Conservation (phyloP, 495 filamentous ascomycete genomes). For the Podospora anserina region DNA sequence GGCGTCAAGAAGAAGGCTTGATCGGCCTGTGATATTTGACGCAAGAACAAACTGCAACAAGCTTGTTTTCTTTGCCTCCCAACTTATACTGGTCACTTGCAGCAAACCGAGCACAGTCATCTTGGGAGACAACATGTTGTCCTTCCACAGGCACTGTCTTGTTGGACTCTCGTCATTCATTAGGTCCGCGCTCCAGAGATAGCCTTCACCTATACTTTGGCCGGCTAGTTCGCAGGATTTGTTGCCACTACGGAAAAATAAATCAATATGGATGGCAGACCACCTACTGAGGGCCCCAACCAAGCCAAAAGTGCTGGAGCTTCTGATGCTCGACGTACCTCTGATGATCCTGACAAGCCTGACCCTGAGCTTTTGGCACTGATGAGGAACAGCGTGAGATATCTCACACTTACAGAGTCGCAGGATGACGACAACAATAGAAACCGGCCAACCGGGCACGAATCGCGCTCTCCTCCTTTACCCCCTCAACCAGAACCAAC, state of each 20-base stretch:
- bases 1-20: constrained; percentile 35
- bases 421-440: neutral
- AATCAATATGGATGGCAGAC: neutral
- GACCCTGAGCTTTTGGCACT: neutral
- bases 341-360: neutral
- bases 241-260: neutral
- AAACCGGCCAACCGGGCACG: neutral
- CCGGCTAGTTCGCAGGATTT: neutral
- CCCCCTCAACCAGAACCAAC: neutral
- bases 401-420: neutral
- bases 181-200: neutral
- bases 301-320: neutral
- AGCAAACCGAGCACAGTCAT: neutral
- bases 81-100: neutral
- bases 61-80: neutral
- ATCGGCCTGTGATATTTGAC: neutral
- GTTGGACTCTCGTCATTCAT: neutral
- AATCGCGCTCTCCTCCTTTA: neutral
- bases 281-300: neutral
- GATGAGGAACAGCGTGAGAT: neutral
- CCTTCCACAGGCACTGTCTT: neutral
- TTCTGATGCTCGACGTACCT: neutral
- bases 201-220: neutral
- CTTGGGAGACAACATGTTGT: neutral
- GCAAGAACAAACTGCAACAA: neutral